Evolutionary conservation across 768 basidiomycete species (phyloP).

Genomic region (Tricholoma furcatifolium): DNA sequence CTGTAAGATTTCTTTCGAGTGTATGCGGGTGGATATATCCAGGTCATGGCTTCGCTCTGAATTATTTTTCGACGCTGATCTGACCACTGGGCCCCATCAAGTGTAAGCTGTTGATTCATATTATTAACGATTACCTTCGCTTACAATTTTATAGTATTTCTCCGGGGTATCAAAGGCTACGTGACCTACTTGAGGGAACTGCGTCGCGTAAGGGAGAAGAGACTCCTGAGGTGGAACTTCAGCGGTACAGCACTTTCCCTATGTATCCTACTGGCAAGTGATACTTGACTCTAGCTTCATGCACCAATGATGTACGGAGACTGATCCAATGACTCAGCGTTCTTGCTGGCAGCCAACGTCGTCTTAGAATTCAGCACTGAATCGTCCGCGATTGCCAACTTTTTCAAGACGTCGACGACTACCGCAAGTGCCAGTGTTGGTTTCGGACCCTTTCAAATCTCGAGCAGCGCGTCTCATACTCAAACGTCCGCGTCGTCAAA

Average conservation of each 20-base stretch:
- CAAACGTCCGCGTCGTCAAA: neutral
- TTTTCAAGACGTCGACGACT: neutral
- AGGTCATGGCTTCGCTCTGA: conserved; percentile 8
- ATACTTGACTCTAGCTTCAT: too few species aligned
- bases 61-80: conserved; percentile 6
- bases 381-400: neutral
- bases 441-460: neutral
- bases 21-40: conserved; percentile 9
- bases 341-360: conserved; percentile 4
- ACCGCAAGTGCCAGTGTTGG: neutral
- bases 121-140: neutral
- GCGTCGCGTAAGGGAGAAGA: neutral
- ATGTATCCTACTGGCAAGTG: conserved; percentile 5
- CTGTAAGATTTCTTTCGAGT: conserved; percentile 9
- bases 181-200: conserved; percentile 2
- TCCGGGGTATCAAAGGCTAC: conserved; percentile 1
- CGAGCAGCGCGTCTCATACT: neutral
- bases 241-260: conserved; percentile 9
- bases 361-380: conserved; percentile 4
- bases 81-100: conserved; percentile 1
- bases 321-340: neutral
- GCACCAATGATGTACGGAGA: neutral
- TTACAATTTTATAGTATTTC: neutral
- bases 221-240: neutral
- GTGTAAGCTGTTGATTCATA: neutral